Evolutionary conservation across 305 asterid genomes (phyloP).

Genomic region (Ilex paraguariensis): DNA sequence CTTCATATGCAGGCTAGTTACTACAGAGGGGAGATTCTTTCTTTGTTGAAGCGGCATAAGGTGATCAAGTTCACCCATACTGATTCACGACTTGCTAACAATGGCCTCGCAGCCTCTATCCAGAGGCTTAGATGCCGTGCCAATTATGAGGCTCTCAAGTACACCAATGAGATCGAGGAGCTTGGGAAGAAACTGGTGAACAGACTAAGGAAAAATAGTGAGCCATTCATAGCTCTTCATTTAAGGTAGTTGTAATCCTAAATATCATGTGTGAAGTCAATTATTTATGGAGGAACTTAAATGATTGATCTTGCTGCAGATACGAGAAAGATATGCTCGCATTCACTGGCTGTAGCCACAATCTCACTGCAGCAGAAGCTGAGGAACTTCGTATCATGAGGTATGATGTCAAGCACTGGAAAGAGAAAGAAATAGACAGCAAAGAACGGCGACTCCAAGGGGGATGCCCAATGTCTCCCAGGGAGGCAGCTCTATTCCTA

Average conservation of each 20-base stretch:
- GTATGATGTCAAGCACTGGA: constrained; percentile 16
- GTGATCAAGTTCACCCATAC: constrained; percentile 20
- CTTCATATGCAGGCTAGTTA: constrained; percentile 9
- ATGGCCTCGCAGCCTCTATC: constrained; percentile 17
- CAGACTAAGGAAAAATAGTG: constrained; percentile 11
- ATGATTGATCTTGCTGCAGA: background rate
- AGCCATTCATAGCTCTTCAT: constrained; percentile 21
- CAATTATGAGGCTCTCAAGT: constrained; percentile 20
- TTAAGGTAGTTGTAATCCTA: constrained; percentile 11
- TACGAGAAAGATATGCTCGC: constrained; percentile 20
- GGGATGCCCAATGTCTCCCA: constrained; percentile 18
- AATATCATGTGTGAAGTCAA: too few species aligned
- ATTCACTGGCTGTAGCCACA: constrained; percentile 17
- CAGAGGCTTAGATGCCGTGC: constrained; percentile 26
- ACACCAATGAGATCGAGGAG: constrained; percentile 12
- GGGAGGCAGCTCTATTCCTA: constrained; percentile 15
- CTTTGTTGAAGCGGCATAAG: constrained; percentile 17
- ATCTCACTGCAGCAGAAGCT: constrained; percentile 3
- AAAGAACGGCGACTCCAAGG: constrained; percentile 7
- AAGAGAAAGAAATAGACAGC: constrained; percentile 15
- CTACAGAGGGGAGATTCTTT: constrained; percentile 16
- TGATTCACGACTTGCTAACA: constrained; percentile 24
- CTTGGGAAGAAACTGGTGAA: constrained; percentile 15
- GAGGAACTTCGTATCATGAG: constrained; percentile 11
- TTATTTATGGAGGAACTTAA: background rate